Evolutionary conservation across 2,329 filamentous ascomycete genomes (phyloP).

Genomic region (Cucurbitaria berberidis): DNA sequence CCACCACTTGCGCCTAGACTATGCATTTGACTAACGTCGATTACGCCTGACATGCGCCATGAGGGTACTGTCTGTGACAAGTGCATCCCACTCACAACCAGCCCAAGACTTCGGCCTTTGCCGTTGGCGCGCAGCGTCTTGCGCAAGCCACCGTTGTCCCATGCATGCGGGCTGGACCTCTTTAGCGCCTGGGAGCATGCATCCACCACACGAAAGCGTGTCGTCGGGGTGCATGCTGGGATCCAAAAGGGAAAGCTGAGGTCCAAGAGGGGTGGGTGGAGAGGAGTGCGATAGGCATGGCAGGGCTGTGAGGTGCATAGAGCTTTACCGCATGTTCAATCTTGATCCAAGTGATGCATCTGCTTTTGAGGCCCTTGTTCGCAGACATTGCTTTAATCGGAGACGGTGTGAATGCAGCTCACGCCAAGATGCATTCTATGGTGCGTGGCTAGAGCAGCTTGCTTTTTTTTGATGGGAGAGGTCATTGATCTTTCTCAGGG

Average conservation of each 20-base stretch:
- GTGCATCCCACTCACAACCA: background rate
- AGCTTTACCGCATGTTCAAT: background rate
- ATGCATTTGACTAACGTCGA: background rate
- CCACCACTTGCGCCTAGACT: background rate
- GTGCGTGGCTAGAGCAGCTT: too few species aligned
- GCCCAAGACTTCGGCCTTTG: background rate
- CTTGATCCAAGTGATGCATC: background rate
- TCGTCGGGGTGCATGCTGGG: constrained; percentile 1
- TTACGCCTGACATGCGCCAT: too few species aligned
- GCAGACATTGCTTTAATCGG: background rate
- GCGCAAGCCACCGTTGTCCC: constrained; percentile 2
- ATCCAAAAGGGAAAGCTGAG: background rate
- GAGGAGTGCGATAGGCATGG: background rate
- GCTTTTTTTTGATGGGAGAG: too few species aligned
- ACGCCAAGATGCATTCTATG: too few species aligned
- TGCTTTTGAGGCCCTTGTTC: background rate
- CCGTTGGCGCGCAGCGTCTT: background rate
- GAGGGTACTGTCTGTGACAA: too few species aligned
- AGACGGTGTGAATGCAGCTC: too few species aligned
- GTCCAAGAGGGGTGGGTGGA: background rate
- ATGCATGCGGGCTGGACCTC: constrained; percentile 3
- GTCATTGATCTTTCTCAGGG: too few species aligned
- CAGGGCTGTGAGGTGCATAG: background rate
- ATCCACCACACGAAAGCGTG: constrained; percentile 5
- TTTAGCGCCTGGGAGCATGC: background rate